A percentile compares a stretch with the other conserved stretches of the same genome.
phyloP scores from a whole-genome alignment of 768 basidiomycete genomes.

The Chiua virens region DNA sequence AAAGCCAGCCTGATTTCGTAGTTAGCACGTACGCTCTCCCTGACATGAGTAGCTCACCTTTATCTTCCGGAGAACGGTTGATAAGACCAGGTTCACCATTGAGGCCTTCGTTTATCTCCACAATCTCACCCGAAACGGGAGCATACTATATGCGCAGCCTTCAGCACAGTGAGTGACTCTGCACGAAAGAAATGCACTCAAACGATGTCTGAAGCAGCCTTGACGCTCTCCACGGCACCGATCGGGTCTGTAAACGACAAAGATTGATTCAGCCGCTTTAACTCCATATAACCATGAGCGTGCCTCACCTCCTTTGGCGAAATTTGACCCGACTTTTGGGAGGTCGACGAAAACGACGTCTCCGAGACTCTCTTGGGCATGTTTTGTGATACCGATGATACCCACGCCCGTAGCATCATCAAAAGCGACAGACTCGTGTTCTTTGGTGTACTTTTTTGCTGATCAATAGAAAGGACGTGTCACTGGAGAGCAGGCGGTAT shows the following conservation, averaged over 20 bases:
- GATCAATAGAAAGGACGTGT: constrained; percentile 1
- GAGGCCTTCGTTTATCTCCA: constrained; percentile 75
- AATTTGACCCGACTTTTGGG: constrained; percentile 57
- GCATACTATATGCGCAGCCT: constrained; percentile 61
- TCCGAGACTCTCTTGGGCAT: constrained; percentile 88
- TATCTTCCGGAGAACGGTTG: constrained; percentile 83
- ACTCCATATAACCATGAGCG: background rate
- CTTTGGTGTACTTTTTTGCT: constrained; percentile 81
- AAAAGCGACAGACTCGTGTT: constrained; percentile 84
- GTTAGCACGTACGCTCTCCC: background rate
- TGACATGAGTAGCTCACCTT: constrained; percentile 52
- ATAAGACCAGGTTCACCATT: constrained; percentile 70
- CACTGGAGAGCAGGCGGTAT: background rate
- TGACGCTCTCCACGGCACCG: constrained; percentile 94
- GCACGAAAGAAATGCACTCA: constrained; percentile 25
- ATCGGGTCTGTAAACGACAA: constrained; percentile 57
- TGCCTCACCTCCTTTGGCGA: constrained; percentile 73
- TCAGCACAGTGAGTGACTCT: constrained; percentile 12
- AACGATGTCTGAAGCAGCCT: constrained; percentile 94
- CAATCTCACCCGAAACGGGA: constrained; percentile 83
- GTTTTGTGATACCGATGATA: constrained; percentile 83
- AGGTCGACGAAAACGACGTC: constrained; percentile 98
- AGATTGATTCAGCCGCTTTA: constrained; percentile 4
- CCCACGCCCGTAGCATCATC: constrained; percentile 79
- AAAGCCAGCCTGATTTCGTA: constrained; percentile 79